Evolutionary conservation across 352 stramenopile genomes (phyloP).

Genomic region (Pythium chondricola): DNA sequence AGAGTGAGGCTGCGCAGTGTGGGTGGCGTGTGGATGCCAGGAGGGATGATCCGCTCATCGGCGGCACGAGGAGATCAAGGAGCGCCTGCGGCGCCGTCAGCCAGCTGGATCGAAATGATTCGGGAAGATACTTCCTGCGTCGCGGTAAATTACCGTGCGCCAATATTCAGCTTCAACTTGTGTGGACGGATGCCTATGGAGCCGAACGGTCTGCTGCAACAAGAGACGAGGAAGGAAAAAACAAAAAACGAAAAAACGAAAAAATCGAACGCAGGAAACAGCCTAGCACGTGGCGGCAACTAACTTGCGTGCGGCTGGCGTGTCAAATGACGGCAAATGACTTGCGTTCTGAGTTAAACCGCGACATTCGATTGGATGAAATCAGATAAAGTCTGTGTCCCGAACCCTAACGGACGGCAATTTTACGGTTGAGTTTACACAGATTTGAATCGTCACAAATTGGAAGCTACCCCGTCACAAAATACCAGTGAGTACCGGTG

Average conservation of each 20-base stretch:
- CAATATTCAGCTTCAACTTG: constrained; percentile 4
- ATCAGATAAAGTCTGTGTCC: constrained; percentile 9
- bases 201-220: constrained; percentile 3
- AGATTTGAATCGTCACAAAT: too few species aligned
- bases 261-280: constrained; percentile 1
- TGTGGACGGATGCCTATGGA: too few species aligned
- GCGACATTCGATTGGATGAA: constrained; percentile 7
- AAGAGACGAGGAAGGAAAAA: neutral
- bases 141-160: neutral
- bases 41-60: too few species aligned
- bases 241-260: neutral
- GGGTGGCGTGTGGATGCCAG: too few species aligned
- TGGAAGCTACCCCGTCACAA: too few species aligned
- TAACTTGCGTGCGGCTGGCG: neutral
- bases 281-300: neutral
- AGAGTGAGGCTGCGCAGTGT: too few species aligned
- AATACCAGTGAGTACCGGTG: too few species aligned
- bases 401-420: constrained; percentile 2
- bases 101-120: neutral
- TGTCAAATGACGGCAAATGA: constrained; percentile 3
- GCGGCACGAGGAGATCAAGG: neutral
- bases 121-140: neutral
- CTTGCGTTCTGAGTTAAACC: constrained; percentile 3
- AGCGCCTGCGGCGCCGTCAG: too few species aligned
- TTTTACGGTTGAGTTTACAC: too few species aligned